Base-by-base conservation (phyloP, 2,329 filamentous ascomycete species). In the Fusarium verticillioides region DNA sequence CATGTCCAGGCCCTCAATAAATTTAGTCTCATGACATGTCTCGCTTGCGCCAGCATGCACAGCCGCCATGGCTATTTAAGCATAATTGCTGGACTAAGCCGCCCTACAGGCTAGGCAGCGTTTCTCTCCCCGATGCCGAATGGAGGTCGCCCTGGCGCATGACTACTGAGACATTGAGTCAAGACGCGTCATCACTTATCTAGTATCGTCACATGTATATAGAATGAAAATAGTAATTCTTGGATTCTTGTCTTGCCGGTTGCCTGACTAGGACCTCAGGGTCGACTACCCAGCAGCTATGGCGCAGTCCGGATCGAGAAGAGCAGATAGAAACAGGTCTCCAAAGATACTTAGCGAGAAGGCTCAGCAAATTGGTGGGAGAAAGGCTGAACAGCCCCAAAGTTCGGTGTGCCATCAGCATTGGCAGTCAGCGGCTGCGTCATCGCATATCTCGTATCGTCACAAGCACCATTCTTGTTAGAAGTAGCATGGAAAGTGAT, bases 401-500 rank as follows among this genome's bases (percentile, higher is more conserved):
- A 89, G 75, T 87, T 84, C 6, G 87, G 88, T 2, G 83, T 83
- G 1, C 87, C 87, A 67, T 89, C 84, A 2, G 82, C 79, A 49
- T 87, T 86, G 72, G 83, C 86, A 28, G 84, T 85, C 32, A 90
- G 75, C 30, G 83, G 83, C 76, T 89, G 84, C 0, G 85, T 85
- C 80, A 87, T 87, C 3, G 88, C 87, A 69, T 89, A 89, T 43
- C 88, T 79, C 9, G 82, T 86, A 4, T 85, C 83, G 65, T 89
- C 87, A 62, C 88, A 90, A 2, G 85, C 83, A 2, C 88, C 88
- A 1, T 78, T 79, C 16, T 82, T 80, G 65, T 84, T 86, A 4
- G 82, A 79, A 1, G 87, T 89, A 2, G 88, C 88, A 70, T 90
- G 87, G 77, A 87, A 90, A 1, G 87, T 85, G 58, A 87, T 88